phyloP scores from a whole-genome alignment of 495 filamentous ascomycete species.

The Trichoderma erinaceum region DNA sequence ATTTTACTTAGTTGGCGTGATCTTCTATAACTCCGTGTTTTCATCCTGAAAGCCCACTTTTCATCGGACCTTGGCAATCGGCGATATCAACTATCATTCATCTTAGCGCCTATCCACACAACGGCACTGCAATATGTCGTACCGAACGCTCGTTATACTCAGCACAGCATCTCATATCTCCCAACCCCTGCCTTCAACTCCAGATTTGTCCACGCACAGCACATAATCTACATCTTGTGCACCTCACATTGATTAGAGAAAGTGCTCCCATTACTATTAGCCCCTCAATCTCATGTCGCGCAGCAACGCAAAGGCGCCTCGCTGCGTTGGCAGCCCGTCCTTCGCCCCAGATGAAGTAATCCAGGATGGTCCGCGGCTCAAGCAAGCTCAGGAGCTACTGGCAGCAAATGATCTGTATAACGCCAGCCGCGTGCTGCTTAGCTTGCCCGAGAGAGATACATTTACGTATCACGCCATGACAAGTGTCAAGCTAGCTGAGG shows the following conservation, averaged over 20 bases:
- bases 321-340: constrained; percentile 16
- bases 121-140: too few relatives aligned
- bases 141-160: too few relatives aligned
- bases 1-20: too few relatives aligned
- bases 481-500: constrained; percentile 44
- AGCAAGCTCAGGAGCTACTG: constrained; percentile 24
- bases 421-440: constrained; percentile 48
- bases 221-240: background rate
- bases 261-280: background rate
- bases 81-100: too few relatives aligned
- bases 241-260: background rate
- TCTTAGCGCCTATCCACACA: too few relatives aligned
- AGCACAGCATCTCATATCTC: too few relatives aligned
- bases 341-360: constrained; percentile 16
- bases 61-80: too few relatives aligned
- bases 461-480: constrained; percentile 56
- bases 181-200: too few relatives aligned
- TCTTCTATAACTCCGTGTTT: too few relatives aligned
- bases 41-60: too few relatives aligned
- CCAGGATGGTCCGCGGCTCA: background rate
- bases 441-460: constrained; percentile 38
- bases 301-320: background rate
- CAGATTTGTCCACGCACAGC: too few relatives aligned
- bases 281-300: background rate
- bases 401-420: constrained; percentile 40